A percentile compares a stretch with the other conserved stretches of the same genome.
These are phyloP conservation scores for Xanthoconium stramineum DNA, from an alignment of 768 basidiomycete species.

Conservation along the genomic window DNA sequence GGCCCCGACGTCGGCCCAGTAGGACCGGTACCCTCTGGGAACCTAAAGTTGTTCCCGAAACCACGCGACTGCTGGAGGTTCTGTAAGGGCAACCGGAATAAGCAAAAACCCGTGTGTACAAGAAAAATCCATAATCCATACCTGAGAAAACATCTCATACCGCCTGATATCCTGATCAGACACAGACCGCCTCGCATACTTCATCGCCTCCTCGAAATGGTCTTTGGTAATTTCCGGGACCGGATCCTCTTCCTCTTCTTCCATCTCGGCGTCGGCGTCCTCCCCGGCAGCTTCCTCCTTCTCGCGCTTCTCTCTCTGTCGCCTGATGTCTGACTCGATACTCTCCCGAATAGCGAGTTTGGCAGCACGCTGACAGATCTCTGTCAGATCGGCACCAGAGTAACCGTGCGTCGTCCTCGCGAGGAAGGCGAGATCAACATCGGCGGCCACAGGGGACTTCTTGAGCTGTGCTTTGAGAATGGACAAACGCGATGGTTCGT, in stretches of 20 bases:
- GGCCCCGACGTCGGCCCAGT: constrained; percentile 37
- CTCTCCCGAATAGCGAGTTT: constrained; percentile 95
- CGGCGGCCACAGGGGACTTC: constrained; percentile 81
- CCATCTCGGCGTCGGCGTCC: constrained; percentile 70
- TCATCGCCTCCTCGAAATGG: constrained; percentile 99
- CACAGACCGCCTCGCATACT: constrained; percentile 93
- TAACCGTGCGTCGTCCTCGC: constrained; percentile 94
- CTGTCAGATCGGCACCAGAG: constrained; percentile 99
- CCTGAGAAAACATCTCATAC: constrained; percentile 98
- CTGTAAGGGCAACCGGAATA: constrained; percentile 35
- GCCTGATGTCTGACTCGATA: constrained; percentile 88
- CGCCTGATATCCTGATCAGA: constrained; percentile 95
- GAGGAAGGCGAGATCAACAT: constrained; percentile 83
- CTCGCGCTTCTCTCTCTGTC: constrained; percentile 73
- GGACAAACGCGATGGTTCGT: constrained; percentile 85
- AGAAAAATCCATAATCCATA: constrained; percentile 29
- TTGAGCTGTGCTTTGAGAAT: constrained; percentile 91
- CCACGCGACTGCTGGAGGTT: constrained; percentile 89
- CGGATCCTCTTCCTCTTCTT: constrained; percentile 77
- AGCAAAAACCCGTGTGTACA: not conserved
- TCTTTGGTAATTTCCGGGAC: constrained; percentile 86
- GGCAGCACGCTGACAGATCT: constrained; percentile 96
- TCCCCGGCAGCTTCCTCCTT: constrained; percentile 66
- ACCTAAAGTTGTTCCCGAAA: constrained; percentile 96
- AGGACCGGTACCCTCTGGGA: constrained; percentile 72